Conservation (phyloP, 179 eudicot species). For the Vitellaria paradoxa region DNA sequence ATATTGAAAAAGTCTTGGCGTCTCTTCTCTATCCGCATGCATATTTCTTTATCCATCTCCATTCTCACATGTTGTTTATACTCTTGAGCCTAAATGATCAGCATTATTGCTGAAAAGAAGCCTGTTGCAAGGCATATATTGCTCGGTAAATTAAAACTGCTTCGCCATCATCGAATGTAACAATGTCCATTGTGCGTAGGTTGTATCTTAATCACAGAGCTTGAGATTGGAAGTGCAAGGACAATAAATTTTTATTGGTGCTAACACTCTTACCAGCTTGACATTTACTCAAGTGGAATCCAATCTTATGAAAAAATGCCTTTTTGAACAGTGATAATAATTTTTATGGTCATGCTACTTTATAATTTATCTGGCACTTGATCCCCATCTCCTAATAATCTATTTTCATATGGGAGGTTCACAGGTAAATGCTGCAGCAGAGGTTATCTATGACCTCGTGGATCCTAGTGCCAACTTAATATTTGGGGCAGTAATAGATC, state of each 20-base stretch:
- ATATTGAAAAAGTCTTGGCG: neutral
- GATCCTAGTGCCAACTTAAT: conserved; percentile 96
- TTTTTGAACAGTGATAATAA: neutral
- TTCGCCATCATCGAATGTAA: neutral
- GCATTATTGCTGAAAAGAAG: neutral
- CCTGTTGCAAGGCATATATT: neutral
- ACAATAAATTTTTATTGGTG: neutral
- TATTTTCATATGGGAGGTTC: conserved; percentile 15
- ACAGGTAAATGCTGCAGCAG: conserved; percentile 98
- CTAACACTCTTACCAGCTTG: neutral
- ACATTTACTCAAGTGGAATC: conserved; percentile 3
- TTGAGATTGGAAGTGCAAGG: neutral
- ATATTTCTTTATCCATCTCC: neutral
- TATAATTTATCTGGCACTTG: neutral
- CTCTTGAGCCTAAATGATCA: neutral
- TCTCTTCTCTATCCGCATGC: neutral
- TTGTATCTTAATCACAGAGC: neutral
- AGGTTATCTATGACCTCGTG: conserved; percentile 94
- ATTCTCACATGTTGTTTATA: neutral
- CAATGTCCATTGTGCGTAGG: neutral
- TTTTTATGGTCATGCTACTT: neutral
- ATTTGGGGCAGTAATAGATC: conserved; percentile 97
- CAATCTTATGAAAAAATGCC: neutral
- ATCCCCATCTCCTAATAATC: neutral
- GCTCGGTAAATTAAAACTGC: neutral